phyloP scores from a whole-genome alignment of 306 rosid species.

The Prunus mongolica region DNA sequence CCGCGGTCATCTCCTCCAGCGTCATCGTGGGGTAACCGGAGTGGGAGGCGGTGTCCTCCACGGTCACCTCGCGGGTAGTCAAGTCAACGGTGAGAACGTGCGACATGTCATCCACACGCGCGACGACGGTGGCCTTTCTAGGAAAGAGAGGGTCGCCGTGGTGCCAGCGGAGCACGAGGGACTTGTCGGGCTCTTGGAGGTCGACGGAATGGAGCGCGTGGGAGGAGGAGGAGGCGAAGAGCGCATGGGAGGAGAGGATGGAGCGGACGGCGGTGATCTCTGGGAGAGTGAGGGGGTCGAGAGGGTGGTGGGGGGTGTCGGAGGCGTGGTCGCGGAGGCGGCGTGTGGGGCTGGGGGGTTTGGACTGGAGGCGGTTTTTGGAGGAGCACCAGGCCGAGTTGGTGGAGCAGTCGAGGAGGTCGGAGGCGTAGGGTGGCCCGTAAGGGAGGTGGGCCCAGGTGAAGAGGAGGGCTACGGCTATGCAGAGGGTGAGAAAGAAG shows the following conservation, averaged over 20 bases:
- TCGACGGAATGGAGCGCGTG: slow-evolving; percentile 49
- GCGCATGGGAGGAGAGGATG: slow-evolving; percentile 48
- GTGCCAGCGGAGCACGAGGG: slow-evolving; percentile 49
- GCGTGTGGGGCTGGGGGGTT: slow-evolving; percentile 27
- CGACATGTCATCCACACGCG: slow-evolving; percentile 32
- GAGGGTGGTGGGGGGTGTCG: slow-evolving; percentile 73
- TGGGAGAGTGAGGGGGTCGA: slow-evolving; percentile 71
- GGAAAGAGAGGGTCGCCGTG: slow-evolving; percentile 44
- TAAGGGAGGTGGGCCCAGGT: slow-evolving; percentile 55
- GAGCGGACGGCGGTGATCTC: slow-evolving; percentile 50
- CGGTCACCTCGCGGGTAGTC: slow-evolving; percentile 24
- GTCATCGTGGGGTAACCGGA: slow-evolving; percentile 72
- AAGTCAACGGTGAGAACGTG: slow-evolving; percentile 52
- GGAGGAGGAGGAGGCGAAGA: slow-evolving; percentile 32
- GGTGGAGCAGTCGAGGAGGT: slow-evolving; percentile 45
- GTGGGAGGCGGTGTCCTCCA: slow-evolving; percentile 7
- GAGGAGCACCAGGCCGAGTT: slow-evolving; percentile 56
- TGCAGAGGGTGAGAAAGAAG: slow-evolving; percentile 33
- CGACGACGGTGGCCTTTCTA: slow-evolving; percentile 55
- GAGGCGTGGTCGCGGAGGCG: slow-evolving; percentile 23
- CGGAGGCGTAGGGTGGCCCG: slow-evolving; percentile 13
- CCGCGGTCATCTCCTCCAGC: slow-evolving; percentile 51
- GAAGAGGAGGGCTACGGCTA: slow-evolving; percentile 30
- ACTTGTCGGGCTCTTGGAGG: slow-evolving; percentile 69
- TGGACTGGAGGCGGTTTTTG: slow-evolving; percentile 41